Base-by-base conservation (phyloP, 345 rosid genomes). In the Erucastrum elatum region DNA sequence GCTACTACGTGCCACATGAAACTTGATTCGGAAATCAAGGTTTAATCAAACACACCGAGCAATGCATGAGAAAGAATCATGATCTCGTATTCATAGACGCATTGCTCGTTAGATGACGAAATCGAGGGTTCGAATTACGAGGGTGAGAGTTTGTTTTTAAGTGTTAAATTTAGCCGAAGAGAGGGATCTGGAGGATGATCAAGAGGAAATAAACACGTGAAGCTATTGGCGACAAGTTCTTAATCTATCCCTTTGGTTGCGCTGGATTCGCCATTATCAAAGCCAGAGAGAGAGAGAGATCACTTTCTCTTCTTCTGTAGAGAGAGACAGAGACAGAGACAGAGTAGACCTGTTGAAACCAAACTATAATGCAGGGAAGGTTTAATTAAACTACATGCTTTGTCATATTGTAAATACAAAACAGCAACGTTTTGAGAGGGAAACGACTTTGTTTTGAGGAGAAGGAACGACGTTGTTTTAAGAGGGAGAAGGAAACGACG, bases 131-230 rank as follows among this genome's bases (percentile, higher is more conserved):
- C 39, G 29, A 55, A 64, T 29, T 72, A 26, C 8, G 71, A 72
- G 10, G 49, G n/a, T 41, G 49, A 41, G 49, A 41, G 49, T 41
- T 41, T 41, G 49, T 11, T 11, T 41, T 10, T 33, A 4, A 41
- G 49, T 41, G 3, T 41, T 72, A 64, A 34, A 64, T 64, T 35
- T 61, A 92, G 97, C 97, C 87, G 90, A 92, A 94, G 76, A 94
- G 94, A 74, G 97, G 98, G 86, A 92, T 83, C 89, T 92, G 98
- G 35, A 94, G 87, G 31, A 94, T 70, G 79, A 94, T 89, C 30
- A 92, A 85, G 77, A 92, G 75, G 90, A 92, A 94, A 84, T 86
- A 92, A 41, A 92, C 70, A 55, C 87, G 85, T 71, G 98, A 83
- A 31, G 98, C 88, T 11, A 82, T 65, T 9, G 88, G 70, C 0